A percentile compares a stretch with the other conserved stretches of the same genome.
Conservation (phyloP, 768 basidiomycete species). For the Leccinum longicurvipes region DNA sequence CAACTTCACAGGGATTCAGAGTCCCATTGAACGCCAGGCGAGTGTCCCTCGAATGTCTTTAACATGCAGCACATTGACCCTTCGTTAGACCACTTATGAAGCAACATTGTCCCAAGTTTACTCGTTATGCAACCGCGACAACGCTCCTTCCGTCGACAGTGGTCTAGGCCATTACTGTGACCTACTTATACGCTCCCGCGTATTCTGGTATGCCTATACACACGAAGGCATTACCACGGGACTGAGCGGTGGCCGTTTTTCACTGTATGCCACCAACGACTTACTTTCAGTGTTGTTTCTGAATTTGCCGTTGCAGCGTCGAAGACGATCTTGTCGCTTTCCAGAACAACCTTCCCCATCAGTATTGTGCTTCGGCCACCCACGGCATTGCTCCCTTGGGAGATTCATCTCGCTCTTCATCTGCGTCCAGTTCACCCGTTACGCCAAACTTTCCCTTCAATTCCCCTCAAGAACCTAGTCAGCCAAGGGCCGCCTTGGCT, state of each 20-base stretch:
- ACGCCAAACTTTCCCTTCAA: slow-evolving; percentile 24
- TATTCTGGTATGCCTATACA: slow-evolving; percentile 88
- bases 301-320: slow-evolving; percentile 40
- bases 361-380: slow-evolving; percentile 30
- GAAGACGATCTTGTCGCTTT: slow-evolving; percentile 77
- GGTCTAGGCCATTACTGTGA: slow-evolving; percentile 57
- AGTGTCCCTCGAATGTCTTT: background rate
- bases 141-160: slow-evolving; percentile 42
- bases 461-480: slow-evolving; percentile 21
- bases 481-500: slow-evolving; percentile 37
- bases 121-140: slow-evolving; percentile 61
- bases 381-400: slow-evolving; percentile 32
- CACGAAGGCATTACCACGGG: slow-evolving; percentile 83
- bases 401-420: slow-evolving; percentile 34
- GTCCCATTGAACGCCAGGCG: slow-evolving; percentile 24
- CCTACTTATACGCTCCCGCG: slow-evolving; percentile 60
- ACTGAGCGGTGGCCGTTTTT: slow-evolving; percentile 78
- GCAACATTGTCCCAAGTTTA: slow-evolving; percentile 79
- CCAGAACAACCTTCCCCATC: slow-evolving; percentile 56
- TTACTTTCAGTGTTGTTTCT: background rate
- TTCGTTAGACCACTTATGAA: slow-evolving; percentile 65
- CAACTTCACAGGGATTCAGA: slow-evolving; percentile 23
- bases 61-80: slow-evolving; percentile 3
- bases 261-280: slow-evolving; percentile 53
- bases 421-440: slow-evolving; percentile 22